Evolutionary conservation across 805 yeast species (phyloP), one percentile per base, ranked within the genome.

Genomic region (Candida quercuum): DNA sequence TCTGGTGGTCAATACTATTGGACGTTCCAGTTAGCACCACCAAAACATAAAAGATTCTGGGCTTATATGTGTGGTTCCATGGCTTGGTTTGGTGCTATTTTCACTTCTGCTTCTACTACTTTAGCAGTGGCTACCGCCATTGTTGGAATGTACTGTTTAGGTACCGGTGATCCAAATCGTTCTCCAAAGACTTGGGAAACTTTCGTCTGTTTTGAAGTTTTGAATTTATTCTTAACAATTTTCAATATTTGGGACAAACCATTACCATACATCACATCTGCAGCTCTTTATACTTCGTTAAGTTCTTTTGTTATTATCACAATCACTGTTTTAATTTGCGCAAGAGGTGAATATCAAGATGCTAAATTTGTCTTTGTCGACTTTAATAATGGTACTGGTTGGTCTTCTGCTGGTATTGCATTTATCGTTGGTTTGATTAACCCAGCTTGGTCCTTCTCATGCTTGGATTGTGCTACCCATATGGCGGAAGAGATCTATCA

Each of bases 401-500:
- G 83, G 81, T 43, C 59, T 6, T 63, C 71, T 5, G 45, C 70
- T 3, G 83, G 72, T 16, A 70, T 77, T 56, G 80, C 83, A 0
- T 76, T 78, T 49, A 68, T 78, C 36, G 73, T 76, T 13, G 86
- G 86, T 5, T 58, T 79, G 35, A 70, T 79, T 47, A 78, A 78
- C 49, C 82, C 85, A 4, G 71, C 74, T 39, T 80, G 83, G 82
- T 73, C 80, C 8, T 78, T 77, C 56, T 67, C 76, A 22, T 78
- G 86, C 43, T 65, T 78, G 32, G 87, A 80, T 51, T 72, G 78
- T 39, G 84, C 85, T 4, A 76, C 85, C 5, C 86, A 80, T 48
- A 66, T 81, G 70, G 78, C 82, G n/a, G 87, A 81, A 52, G 86
- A 80, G 49, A 68, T 69, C 17, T 47, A 61, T 13, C 56, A 67